Percentiles rank a stretch among this genome's conserved stretches.
phyloP scores from a whole-genome alignment of 2,329 filamentous ascomycete species.

The Hymenoscyphus fructigenus region DNA sequence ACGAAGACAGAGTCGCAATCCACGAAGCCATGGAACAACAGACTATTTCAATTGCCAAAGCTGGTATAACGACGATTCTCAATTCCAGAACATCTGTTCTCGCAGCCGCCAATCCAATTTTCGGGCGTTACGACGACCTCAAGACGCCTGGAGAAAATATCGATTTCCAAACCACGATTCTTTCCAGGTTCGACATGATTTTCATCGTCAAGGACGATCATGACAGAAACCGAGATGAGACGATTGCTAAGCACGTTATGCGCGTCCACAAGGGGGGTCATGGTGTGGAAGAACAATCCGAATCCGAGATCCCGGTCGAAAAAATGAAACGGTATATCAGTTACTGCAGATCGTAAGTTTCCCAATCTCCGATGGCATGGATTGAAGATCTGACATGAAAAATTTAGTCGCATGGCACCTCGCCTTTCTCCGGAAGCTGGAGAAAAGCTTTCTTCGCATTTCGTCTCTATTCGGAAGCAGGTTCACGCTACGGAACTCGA shows the following conservation, averaged over 20 bases:
- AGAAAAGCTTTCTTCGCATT: conserved; percentile 95
- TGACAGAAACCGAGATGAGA: conserved; percentile 83
- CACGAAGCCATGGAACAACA: conserved; percentile 99
- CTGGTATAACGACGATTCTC: conserved; percentile 95
- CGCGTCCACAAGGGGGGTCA: conserved; percentile 91
- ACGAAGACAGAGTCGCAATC: conserved; percentile 95
- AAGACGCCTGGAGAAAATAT: conserved; percentile 98
- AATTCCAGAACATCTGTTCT: conserved; percentile 94
- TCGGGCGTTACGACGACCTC: conserved; percentile 96
- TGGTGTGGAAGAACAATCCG: conserved; percentile 75
- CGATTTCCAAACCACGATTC: conserved; percentile 96
- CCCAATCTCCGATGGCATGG: background rate
- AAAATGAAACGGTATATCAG: conserved; percentile 98
- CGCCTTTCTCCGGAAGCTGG: conserved; percentile 86
- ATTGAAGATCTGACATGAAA: background rate
- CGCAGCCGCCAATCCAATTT: conserved; percentile 95
- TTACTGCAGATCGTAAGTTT: conserved; percentile 84
- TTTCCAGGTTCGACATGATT: conserved; percentile 99
- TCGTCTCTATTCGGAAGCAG: conserved; percentile 92
- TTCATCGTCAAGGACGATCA: conserved; percentile 98
- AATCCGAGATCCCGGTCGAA: conserved; percentile 88
- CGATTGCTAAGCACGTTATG: conserved; percentile 96
- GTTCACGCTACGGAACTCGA: conserved; percentile 89
- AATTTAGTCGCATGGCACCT: conserved; percentile 81
- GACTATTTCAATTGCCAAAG: conserved; percentile 98